Evolutionary conservation across 169 alveolate genomes (phyloP).

Genomic region (Plasmodium sp.): DNA sequence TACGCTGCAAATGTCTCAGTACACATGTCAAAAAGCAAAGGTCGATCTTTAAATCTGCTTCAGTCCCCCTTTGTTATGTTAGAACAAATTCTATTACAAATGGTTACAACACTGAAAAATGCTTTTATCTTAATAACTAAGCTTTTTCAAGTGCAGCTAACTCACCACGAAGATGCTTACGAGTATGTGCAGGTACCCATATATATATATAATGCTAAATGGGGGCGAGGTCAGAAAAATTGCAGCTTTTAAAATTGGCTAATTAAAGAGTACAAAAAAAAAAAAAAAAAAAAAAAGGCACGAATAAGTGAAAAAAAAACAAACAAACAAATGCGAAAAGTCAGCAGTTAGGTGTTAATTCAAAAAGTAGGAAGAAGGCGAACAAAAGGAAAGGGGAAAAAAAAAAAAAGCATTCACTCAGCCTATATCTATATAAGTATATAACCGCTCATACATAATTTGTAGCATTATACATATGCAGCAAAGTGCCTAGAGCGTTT

Average conservation of each 20-base stretch:
- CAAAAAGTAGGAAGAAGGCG: neutral
- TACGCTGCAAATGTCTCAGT: neutral
- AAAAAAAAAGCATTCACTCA: neutral
- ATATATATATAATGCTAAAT: neutral
- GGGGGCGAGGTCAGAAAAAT: neutral
- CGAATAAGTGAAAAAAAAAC: slow-evolving; percentile 4
- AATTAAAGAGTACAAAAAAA: slow-evolving; percentile 22
- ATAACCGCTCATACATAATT: neutral
- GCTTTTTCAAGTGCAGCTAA: slow-evolving; percentile 9
- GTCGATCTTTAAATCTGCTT: neutral
- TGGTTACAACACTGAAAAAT: neutral
- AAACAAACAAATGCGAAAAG: neutral
- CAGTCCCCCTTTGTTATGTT: neutral
- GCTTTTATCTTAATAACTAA: neutral
- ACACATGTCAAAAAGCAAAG: slow-evolving; percentile 26
- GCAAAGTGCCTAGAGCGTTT: neutral
- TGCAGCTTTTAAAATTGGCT: slow-evolving; percentile 8
- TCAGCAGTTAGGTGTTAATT: neutral
- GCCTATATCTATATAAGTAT: neutral
- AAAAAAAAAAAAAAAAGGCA: neutral
- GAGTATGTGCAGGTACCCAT: neutral
- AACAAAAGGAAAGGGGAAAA: neutral
- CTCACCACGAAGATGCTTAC: neutral
- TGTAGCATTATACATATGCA: neutral
- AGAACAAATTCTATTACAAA: slow-evolving; percentile 13